Conservation (phyloP, 768 basidiomycete genomes). For the Boletus eberwhitei region DNA sequence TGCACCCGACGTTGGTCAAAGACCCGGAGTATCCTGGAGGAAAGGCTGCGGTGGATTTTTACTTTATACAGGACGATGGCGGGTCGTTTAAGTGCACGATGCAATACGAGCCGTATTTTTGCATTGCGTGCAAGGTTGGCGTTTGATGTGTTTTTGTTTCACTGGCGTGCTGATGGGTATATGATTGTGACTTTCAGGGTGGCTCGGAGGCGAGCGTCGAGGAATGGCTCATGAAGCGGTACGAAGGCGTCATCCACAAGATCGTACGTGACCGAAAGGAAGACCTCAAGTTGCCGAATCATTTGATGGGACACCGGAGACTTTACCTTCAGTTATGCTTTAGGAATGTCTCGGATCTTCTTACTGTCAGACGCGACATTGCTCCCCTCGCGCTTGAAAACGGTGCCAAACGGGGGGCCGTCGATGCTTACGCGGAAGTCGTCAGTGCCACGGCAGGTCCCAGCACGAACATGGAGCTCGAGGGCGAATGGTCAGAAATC, state of each 20-base stretch:
- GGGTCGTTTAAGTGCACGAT: constrained; percentile 93
- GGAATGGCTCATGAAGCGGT: constrained; percentile 93
- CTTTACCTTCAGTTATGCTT: constrained; percentile 88
- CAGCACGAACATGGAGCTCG: constrained; percentile 64
- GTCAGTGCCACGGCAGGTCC: constrained; percentile 73
- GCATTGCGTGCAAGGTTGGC: constrained; percentile 82
- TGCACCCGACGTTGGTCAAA: constrained; percentile 95
- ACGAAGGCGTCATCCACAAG: constrained; percentile 80
- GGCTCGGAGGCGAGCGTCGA: constrained; percentile 89
- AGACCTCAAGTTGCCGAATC: constrained; percentile 93
- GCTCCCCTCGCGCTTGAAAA: constrained; percentile 89
- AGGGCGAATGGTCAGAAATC: constrained; percentile 58
- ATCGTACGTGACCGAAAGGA: constrained; percentile 84
- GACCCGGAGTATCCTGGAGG: constrained; percentile 83
- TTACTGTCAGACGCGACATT: constrained; percentile 82
- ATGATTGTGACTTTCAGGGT: constrained; percentile 39
- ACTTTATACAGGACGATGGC: constrained; percentile 97
- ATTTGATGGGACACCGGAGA: constrained; percentile 90
- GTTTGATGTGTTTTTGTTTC: constrained; percentile 16
- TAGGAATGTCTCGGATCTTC: constrained; percentile 89
- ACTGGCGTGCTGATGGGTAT: constrained; percentile 1
- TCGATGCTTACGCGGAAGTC: constrained; percentile 97
- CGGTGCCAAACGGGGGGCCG: constrained; percentile 86
- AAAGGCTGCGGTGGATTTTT: constrained; percentile 89
- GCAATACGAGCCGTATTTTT: constrained; percentile 93